Evolutionary conservation across 1,284 basidiomycete species (phyloP), one percentile per base, ranked within the genome.

Genomic region (Malassezia arunalokei): DNA sequence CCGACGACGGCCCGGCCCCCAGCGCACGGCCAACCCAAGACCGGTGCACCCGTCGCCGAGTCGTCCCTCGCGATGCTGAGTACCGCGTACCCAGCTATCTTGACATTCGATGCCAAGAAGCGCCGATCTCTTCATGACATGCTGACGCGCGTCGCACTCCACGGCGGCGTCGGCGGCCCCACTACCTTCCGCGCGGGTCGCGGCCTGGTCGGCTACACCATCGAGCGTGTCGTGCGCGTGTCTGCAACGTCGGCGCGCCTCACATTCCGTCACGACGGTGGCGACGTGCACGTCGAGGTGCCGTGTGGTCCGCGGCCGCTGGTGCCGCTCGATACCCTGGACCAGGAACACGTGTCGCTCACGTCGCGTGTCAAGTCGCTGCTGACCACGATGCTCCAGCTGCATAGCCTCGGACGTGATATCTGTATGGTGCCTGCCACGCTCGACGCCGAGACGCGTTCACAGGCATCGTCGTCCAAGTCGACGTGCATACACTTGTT

Each of bases 391-490:
- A 60, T 74, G 50, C 56, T 73, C 7, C 74, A 75, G 55, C 63
- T 75, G 5, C 74, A 75, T 48, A 59, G 63, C 3, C 47, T 73
- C 6, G 65, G 66, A 3, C 45, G 68, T 15, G 70, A 73, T 53
- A 59, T 73, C n/a, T 63, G 60, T 35, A 52, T 71, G n/a, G 60
- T 73, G 7, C 70, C 70, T 7, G 50, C 29, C 47, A 42, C 55
- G 49, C 62, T 60, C 40, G 60, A 52, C 31, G 56, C 15, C 29
- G 17, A 53, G 49, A 6, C 41, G 47, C 12, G 27, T 35, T 6
- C 53, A 51, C 67, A 69, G 33, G 57, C 69, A 6, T 74, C 72
- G 1, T 68, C 71, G 1, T 75, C 73, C 24, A 74, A 74, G 6
- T 66, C 73, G 2, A 66, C 73, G 7, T 56, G 66, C 38, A 73